Evolutionary conservation across 805 yeast species (phyloP), one percentile per base, ranked within the genome.

Genomic region (Cyberlindnera samutprakarnensis): DNA sequence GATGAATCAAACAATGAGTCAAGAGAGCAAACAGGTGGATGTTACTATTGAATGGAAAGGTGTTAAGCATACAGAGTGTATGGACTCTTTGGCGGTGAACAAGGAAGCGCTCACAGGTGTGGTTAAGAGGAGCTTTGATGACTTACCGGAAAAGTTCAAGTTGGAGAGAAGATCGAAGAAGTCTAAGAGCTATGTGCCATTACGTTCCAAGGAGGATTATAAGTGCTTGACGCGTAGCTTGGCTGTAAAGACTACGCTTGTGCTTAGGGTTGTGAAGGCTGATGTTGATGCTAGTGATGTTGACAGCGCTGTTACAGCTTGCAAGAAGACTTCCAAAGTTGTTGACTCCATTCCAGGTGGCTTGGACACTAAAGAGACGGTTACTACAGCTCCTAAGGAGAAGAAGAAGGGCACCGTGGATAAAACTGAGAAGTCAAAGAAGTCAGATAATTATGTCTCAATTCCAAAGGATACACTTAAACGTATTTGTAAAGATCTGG

Each of bases 141-240:
- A 32, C 14, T 11, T 31, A n/a, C n/a, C n/a, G n/a, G 14, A 25
- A 14, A 27, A 31, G 18, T 41, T 35, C 34, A 23, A 10, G 3
- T 27, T 42, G 24, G 20, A 31, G n/a, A 36, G 46, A 32, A 36
- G 37, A 28, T 42, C 46, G 7, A 42, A 38, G 33, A 27, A 33
- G 23, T 17, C 29, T 16, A 36, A 37, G 25, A 33, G 37, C 7
- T 42, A 38, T 21, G 36, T 37, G 4, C 16, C 21, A 5, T 14
- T 42, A 17, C 23, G 31, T 8, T 16, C 31, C 10, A 27, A 14
- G 3, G 19, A 28, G 12, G 46, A 42, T 32, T 42, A 31, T 28
- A 38, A 29, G 31, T 20, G 28, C 4, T 17, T 42, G 18, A 28
- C 31, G 17, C 35, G 41, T 27, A 38, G 43, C 27, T 23, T 42